Evolutionary conservation across 306 rosid genomes (phyloP).

Genomic region (Cucurbita argyrosperma): DNA sequence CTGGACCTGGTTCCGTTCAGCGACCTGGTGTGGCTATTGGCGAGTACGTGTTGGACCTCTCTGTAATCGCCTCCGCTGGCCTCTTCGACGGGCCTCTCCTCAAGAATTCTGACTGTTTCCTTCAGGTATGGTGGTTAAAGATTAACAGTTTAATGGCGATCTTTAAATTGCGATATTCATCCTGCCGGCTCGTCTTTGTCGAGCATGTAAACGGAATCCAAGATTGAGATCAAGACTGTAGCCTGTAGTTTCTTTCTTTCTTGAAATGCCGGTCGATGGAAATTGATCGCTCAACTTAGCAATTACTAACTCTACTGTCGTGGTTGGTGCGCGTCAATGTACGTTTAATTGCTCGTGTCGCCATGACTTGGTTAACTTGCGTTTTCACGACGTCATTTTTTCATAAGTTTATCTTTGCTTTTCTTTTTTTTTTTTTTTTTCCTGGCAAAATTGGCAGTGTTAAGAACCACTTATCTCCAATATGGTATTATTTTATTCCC

Average conservation of each 20-base stretch:
- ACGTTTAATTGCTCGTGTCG: background rate
- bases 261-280: background rate
- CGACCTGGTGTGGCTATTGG: conserved; percentile 89
- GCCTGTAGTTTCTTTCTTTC: background rate
- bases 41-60: conserved; percentile 71
- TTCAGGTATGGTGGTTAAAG: conserved; percentile 29
- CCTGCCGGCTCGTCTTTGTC: background rate
- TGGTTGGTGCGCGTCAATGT: background rate
- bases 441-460: background rate
- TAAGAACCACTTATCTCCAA: too few species aligned
- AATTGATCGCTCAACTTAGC: background rate
- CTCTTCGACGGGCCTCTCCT: conserved; percentile 78
- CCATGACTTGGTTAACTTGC: background rate
- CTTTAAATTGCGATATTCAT: background rate
- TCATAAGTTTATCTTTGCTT: background rate
- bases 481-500: too few species aligned
- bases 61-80: conserved; percentile 50
- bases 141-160: too few species aligned
- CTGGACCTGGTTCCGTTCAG: conserved; percentile 25
- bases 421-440: background rate
- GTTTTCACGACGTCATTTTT: background rate
- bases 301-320: background rate
- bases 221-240: background rate
- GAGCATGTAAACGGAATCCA: background rate
- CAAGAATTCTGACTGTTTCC: conserved; percentile 56